Conservation (phyloP, 148 eudicot genomes). For the Salicornia ramosissima region DNA sequence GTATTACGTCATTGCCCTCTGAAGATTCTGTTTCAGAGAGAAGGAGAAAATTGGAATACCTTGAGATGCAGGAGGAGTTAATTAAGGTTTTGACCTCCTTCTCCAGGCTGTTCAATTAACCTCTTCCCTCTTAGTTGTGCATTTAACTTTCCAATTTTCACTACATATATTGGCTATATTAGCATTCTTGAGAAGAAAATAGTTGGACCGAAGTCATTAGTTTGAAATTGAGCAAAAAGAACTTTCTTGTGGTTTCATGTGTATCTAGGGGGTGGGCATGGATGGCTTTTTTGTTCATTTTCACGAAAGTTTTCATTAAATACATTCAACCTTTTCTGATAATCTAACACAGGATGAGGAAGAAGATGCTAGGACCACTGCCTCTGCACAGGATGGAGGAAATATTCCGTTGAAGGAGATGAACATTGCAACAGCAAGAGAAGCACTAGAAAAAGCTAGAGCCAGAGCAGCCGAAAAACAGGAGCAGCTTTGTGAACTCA, state of each 20-base stretch:
- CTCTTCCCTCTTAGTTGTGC: background rate
- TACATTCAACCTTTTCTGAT: background rate
- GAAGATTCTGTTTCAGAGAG: conserved; percentile 83
- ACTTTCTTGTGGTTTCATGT: too few relatives aligned
- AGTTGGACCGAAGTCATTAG: background rate
- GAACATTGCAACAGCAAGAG: conserved; percentile 50
- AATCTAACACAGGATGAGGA: conserved; percentile 53
- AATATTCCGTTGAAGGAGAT: conserved; percentile 72
- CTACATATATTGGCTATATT: background rate
- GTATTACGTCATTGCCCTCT: conserved; percentile 67
- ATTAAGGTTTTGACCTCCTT: conserved; percentile 50
- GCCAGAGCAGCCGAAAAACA: conserved; percentile 54
- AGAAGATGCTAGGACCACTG: conserved; percentile 50
- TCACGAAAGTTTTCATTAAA: background rate
- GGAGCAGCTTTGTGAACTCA: conserved; percentile 76
- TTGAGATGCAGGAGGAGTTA: conserved; percentile 84
- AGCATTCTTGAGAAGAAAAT: background rate
- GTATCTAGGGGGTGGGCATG: too few relatives aligned
- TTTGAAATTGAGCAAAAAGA: background rate
- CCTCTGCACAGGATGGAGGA: conserved; percentile 33
- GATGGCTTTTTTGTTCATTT: background rate
- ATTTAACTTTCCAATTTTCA: background rate
- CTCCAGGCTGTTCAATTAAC: background rate
- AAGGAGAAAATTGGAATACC: conserved; percentile 79
- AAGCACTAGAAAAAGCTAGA: conserved; percentile 67